Conservation (phyloP, 2,329 filamentous ascomycete genomes). For the Xylaria sp. region DNA sequence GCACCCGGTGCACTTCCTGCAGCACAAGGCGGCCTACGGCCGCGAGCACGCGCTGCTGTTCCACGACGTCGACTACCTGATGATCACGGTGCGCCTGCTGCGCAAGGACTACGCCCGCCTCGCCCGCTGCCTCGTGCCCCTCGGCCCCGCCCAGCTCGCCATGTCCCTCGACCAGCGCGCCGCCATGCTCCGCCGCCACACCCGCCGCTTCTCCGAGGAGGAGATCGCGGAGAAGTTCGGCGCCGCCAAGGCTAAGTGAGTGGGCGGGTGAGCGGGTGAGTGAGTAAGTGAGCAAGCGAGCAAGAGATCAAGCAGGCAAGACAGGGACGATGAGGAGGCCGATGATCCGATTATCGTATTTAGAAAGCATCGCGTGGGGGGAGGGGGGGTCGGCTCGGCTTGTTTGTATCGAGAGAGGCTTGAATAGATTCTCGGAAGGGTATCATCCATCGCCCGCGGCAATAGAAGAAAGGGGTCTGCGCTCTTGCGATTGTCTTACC, state of each 20-base stretch:
- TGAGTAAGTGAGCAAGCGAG: too few relatives aligned
- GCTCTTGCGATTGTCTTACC: too few relatives aligned
- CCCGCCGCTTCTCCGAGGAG: conserved; percentile 65
- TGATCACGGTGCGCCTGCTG: conserved; percentile 70
- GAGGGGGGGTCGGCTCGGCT: too few relatives aligned
- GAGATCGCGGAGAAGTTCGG: conserved; percentile 64
- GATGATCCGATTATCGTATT: too few relatives aligned
- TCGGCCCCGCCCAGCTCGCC: conserved; percentile 66
- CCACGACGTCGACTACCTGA: conserved; percentile 79
- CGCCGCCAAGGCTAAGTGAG: background rate
- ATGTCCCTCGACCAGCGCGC: conserved; percentile 67
- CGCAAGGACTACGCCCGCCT: conserved; percentile 72
- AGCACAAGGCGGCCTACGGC: conserved; percentile 68
- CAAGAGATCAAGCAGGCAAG: too few relatives aligned
- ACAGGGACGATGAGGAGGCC: too few relatives aligned
- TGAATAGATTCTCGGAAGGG: too few relatives aligned
- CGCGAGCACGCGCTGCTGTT: conserved; percentile 73
- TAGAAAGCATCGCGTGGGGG: too few relatives aligned
- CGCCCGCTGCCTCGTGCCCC: conserved; percentile 71
- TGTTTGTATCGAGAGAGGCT: too few relatives aligned
- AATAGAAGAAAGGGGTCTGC: too few relatives aligned
- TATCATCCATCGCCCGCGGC: too few relatives aligned
- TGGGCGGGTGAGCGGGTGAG: too few relatives aligned
- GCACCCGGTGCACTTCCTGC: conserved; percentile 73
- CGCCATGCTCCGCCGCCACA: conserved; percentile 65